Evolutionary conservation across 805 yeast species (phyloP).

Genomic region (Candida ipomoeae): DNA sequence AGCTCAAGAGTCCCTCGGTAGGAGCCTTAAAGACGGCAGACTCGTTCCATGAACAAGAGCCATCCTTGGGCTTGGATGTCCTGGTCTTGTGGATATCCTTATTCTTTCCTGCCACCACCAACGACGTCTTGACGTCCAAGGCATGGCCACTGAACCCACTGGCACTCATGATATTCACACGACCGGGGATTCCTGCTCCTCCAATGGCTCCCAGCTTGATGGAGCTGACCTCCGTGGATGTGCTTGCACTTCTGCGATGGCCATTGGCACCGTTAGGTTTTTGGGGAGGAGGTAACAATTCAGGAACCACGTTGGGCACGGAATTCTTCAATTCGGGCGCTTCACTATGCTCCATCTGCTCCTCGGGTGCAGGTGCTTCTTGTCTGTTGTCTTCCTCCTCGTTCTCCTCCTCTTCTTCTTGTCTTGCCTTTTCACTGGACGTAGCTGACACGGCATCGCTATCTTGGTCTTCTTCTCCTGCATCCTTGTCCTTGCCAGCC

Average conservation of each 20-base stretch:
- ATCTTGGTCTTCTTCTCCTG: background rate
- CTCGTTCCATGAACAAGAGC: conserved; percentile 56
- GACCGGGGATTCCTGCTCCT: conserved; percentile 47
- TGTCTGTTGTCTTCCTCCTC: conserved; percentile 9
- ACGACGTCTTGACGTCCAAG: conserved; percentile 51
- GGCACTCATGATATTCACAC: conserved; percentile 49
- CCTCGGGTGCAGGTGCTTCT: conserved; percentile 15
- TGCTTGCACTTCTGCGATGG: conserved; percentile 21
- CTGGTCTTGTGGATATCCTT: conserved; percentile 67
- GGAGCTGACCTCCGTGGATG: conserved; percentile 30
- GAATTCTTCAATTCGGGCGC: conserved; percentile 20
- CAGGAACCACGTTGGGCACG: conserved; percentile 31
- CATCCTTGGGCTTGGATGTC: conserved; percentile 45
- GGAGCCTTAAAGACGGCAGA: conserved; percentile 63
- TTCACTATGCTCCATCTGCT: conserved; percentile 11
- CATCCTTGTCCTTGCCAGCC: conserved; percentile 8
- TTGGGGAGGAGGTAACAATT: conserved; percentile 37
- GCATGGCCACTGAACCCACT: conserved; percentile 31
- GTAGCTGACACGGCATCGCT: conserved; percentile 2
- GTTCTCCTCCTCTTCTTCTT: conserved; percentile 2
- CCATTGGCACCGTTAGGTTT: conserved; percentile 24
- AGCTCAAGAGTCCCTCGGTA: conserved; percentile 53
- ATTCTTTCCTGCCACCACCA: conserved; percentile 43
- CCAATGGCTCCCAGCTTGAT: conserved; percentile 34
- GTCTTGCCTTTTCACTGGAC: conserved; percentile 3